Conservation (phyloP, 164 flowering plant species). For the Dillenia suffruticosa region DNA sequence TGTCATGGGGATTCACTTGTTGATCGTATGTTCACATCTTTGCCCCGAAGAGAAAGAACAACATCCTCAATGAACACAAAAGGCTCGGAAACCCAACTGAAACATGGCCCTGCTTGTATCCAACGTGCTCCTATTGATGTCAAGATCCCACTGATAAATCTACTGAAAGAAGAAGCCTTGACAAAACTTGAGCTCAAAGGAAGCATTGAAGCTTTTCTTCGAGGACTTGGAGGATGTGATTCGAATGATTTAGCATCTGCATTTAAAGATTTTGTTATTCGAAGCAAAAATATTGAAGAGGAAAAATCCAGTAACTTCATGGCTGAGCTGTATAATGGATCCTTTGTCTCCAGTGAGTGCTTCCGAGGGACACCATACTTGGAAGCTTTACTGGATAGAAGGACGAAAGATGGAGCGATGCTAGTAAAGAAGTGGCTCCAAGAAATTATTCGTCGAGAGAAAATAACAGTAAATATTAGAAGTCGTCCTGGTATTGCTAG, state of each 20-base stretch:
- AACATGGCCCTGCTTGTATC: slow-evolving; percentile 25
- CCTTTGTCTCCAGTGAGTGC: slow-evolving; percentile 64
- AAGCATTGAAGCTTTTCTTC: slow-evolving; percentile 54
- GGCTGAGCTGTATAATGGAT: slow-evolving; percentile 51
- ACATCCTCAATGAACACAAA: slow-evolving; percentile 27
- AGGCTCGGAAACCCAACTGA: slow-evolving; percentile 40
- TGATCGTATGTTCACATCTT: slow-evolving; percentile 73
- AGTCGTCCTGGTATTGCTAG: slow-evolving; percentile 57
- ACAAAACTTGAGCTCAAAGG: slow-evolving; percentile 30
- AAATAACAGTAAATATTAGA: slow-evolving; percentile 40
- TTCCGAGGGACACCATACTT: slow-evolving; percentile 70
- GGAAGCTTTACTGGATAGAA: slow-evolving; percentile 80
- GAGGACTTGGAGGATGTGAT: slow-evolving; percentile 49
- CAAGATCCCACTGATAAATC: slow-evolving; percentile 62
- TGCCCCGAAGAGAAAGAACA: slow-evolving; percentile 61
- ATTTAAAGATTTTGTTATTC: slow-evolving; percentile 25
- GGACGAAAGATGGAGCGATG: slow-evolving; percentile 74
- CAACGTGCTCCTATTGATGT: slow-evolving; percentile 65
- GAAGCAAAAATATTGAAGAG: slow-evolving; percentile 21
- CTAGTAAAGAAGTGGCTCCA: slow-evolving; percentile 89
- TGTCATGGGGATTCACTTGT: slow-evolving; percentile 92
- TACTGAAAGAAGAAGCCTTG: slow-evolving; percentile 36
- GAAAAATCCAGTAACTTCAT: slow-evolving; percentile 19
- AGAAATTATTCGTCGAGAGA: slow-evolving; percentile 65
- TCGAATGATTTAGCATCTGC: slow-evolving; percentile 25